These are phyloP conservation scores for Entomortierella chlamydospora DNA, from an alignment of 192 early-diverging fungal species.

Conservation along the genomic window DNA sequence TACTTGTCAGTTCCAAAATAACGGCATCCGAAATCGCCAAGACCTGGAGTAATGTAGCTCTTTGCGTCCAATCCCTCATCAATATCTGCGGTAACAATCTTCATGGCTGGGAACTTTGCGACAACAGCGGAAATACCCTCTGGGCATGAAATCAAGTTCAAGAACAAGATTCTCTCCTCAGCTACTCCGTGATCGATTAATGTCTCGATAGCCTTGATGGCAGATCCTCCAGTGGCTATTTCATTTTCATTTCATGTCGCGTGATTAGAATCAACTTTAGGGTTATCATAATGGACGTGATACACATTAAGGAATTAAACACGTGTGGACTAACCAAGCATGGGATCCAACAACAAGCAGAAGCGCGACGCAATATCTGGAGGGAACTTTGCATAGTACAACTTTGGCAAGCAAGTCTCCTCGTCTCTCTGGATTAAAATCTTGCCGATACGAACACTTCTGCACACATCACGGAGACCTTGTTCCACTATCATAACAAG, in stretches of 20 bases:
- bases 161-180: constrained; percentile 89
- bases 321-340: constrained; percentile 81
- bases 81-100: constrained; percentile 89
- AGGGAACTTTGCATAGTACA: constrained; percentile 95
- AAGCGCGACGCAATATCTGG: constrained; percentile 85
- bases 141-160: constrained; percentile 90
- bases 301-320: not conserved
- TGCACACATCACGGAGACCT: constrained; percentile 54
- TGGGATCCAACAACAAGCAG: constrained; percentile 91
- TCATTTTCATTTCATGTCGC: not conserved
- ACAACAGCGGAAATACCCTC: constrained; percentile 86
- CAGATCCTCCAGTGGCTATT: constrained; percentile 91
- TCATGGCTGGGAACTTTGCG: constrained; percentile 76
- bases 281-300: not conserved
- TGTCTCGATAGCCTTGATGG: constrained; percentile 91
- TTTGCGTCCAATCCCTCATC: constrained; percentile 85
- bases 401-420: constrained; percentile 89
- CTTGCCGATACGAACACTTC: constrained; percentile 93
- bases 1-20: constrained; percentile 84
- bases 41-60: constrained; percentile 91
- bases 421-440: constrained; percentile 97
- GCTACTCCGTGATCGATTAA: constrained; percentile 85
- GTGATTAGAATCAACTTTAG: not conserved
- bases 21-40: constrained; percentile 94
- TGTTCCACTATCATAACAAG: constrained; percentile 37